Base-by-base conservation (phyloP, 2,329 filamentous ascomycete species). In the Cordyceps cicadae region DNA sequence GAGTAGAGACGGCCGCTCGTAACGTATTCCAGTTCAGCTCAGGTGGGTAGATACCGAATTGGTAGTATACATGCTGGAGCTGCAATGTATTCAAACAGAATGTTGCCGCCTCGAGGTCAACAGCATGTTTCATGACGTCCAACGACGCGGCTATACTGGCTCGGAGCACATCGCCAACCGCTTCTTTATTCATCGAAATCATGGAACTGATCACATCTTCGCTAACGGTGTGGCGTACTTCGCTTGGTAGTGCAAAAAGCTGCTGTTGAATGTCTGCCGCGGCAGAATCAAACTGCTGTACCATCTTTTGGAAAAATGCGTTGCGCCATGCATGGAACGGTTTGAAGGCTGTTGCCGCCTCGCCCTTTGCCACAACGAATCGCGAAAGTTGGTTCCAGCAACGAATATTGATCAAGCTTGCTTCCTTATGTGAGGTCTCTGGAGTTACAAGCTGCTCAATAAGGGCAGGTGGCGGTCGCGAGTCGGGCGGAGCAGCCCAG, bases 381-480 rank as follows among this genome's bases (percentile, higher is more conserved):
- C 79, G 78, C 1, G 84, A 79, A 32, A 88, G 73, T 64, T 87
- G 84, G 58, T 74, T 79, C 85, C 86, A 88, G 8, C 85, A 79
- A 53, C 82, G 78, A 17, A 88, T 67, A 62, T 82, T 87, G 64
- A 87, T 86, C 34, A 85, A 71, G 65, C 83, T 87, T 3, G 85
- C 86, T 68, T 87, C 83, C 65, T 85, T 86, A 68, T 89, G 86
- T 11, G 86, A 87, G 60, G 74, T 82, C 21, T 77, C 79, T 0
- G 85, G 82, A 19, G 75, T 70, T 3, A 89, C 83, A 2, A 89
- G 76, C 59, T 81, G 77, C 68, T 86, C 81, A 12, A 88, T 78
- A 21, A 83, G 73, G 59, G 79, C 76, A 1, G 81, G 71, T 6
- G 75, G 75, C 4, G 82, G 84, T 8, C 85, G 78, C 54, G 83